Evolutionary conservation across 768 basidiomycete genomes (phyloP), one percentile per base, ranked within the genome.

Genomic region (Hebeloma cylindrosporum): DNA sequence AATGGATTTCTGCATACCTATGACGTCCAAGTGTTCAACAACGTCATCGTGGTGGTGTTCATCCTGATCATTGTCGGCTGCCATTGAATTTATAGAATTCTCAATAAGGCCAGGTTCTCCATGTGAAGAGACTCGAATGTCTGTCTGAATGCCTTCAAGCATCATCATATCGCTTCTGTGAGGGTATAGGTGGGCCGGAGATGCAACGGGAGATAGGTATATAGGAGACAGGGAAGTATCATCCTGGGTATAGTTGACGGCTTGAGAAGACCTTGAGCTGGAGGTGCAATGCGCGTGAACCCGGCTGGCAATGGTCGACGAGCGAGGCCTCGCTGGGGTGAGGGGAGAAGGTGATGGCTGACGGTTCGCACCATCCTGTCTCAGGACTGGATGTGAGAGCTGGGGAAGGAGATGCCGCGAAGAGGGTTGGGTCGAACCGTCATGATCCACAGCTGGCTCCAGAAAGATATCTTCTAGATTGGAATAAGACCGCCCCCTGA

Each of bases 1-100:
- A 10, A 23, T n/a, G n/a, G n/a, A n/a, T 18, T 53, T 6, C 10
- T 20, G 38, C 70, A 33, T 53, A 83, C 85, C 86, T 47, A 89
- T 86, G 31, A 81, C 83, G 63, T 93, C 89, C 52, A 93, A 65
- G 60, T 91, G 83, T 49, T 91, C 89, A 4, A 92, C 86, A 35
- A 91, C 78, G 54, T 88, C 84, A 56, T 91, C 85, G 48, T 83
- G 78, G 57, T 91, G 84, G 44, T 79, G 73, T 16, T 66, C 52
- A 14, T 44, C 40, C 18, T 43, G 45, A 6, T 51, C 53, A 2
- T 55, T 57, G 20, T 49, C 45, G 32, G 48, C 40, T 7, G 57
- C 51, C 27, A 63, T 60, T 35, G 72, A 51, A 52, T 69, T 76
- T 28, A 79, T 58, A 0, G 70, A 69, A 48, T 74, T 79, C 42